Percentiles rank a stretch among this genome's conserved stretches.
phyloP scores from a whole-genome alignment of 208 protist genomes.

The Trypanosoma theileri region DNA sequence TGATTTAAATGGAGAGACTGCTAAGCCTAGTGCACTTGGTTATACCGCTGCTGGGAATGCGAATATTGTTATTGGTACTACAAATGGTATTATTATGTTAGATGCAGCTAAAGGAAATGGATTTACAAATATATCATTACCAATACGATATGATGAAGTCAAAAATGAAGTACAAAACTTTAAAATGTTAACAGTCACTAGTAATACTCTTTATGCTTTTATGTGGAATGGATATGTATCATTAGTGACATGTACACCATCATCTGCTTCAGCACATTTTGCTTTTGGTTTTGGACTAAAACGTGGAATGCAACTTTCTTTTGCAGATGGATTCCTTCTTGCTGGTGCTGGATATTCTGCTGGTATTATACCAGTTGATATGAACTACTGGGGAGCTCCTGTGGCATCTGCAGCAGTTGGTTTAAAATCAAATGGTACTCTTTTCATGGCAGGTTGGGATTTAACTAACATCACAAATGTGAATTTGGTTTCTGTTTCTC shows the following conservation, averaged over 20 bases:
- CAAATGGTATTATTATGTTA: conserved; percentile 21
- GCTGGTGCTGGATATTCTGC: conserved; percentile 8
- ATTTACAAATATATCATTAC: conserved; percentile 21
- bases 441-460: conserved; percentile 27
- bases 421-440: background rate
- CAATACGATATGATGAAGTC: conserved; percentile 6
- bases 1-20: conserved; percentile 15
- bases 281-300: conserved; percentile 19
- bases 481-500: conserved; percentile 13
- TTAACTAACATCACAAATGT: conserved; percentile 9
- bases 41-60: conserved; percentile 3
- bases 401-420: background rate
- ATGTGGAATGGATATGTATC: conserved; percentile 24
- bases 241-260: background rate
- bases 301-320: conserved; percentile 5
- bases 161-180: conserved; percentile 10
- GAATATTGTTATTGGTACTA: conserved; percentile 23
- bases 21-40: conserved; percentile 2
- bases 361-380: conserved; percentile 12
- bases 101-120: background rate
- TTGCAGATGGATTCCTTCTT: background rate
- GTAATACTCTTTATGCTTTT: conserved; percentile 13
- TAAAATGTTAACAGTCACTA: conserved; percentile 6
- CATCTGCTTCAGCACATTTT: conserved; percentile 8
- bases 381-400: conserved; percentile 18